Evolutionary conservation across 2,329 filamentous ascomycete genomes (phyloP).

Genomic region (Pseudocercospora eumusae): DNA sequence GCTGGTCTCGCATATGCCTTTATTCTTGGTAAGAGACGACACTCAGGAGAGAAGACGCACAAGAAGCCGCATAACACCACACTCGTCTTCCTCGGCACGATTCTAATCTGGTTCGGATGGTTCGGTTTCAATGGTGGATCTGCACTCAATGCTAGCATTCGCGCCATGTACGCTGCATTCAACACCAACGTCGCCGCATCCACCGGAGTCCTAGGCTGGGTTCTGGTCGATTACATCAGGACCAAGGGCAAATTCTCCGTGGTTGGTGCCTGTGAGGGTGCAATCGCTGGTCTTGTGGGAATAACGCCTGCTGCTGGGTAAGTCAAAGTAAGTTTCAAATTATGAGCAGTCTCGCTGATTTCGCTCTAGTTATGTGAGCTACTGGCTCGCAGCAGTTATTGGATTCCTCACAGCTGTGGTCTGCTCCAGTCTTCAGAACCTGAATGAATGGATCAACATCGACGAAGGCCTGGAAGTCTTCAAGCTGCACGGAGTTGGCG

Average conservation of each 20-base stretch:
- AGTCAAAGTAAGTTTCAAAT: not conserved
- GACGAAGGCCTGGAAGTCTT: constrained; percentile 63
- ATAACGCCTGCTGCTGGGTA: constrained; percentile 49
- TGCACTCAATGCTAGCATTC: constrained; percentile 55
- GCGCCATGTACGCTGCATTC: constrained; percentile 58
- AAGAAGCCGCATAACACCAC: constrained; percentile 64
- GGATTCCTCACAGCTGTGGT: constrained; percentile 58
- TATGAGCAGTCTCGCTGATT: not conserved
- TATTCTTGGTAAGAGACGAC: constrained; percentile 61
- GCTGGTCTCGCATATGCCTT: constrained; percentile 65
- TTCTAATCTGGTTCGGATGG: constrained; percentile 67
- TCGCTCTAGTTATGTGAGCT: constrained; percentile 41
- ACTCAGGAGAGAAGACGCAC: constrained; percentile 52
- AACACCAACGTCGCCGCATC: constrained; percentile 61
- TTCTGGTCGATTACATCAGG: constrained; percentile 55
- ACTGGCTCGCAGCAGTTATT: constrained; percentile 52
- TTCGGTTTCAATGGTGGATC: constrained; percentile 47
- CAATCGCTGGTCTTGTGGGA: constrained; percentile 62
- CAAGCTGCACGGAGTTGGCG: constrained; percentile 60
- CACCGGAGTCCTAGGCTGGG: constrained; percentile 58
- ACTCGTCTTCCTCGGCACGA: constrained; percentile 64
- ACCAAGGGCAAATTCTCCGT: constrained; percentile 57
- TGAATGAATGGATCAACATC: constrained; percentile 57
- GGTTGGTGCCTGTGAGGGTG: constrained; percentile 59
- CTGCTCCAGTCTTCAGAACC: constrained; percentile 52